These are phyloP conservation scores for Citrus hindsii DNA, from an alignment of 345 rosid genomes.

Conservation along the genomic window DNA sequence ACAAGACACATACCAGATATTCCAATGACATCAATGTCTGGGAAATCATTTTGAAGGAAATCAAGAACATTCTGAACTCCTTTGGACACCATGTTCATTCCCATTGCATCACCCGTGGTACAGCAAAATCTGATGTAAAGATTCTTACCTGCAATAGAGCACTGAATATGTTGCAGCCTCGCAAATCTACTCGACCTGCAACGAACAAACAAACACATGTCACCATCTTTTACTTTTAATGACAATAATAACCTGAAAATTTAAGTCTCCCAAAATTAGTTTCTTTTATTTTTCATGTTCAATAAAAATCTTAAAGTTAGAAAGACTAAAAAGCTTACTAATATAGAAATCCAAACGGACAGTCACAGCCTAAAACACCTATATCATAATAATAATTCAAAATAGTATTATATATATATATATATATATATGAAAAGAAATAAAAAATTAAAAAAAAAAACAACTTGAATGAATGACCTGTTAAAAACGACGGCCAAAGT, in stretches of 20 bases:
- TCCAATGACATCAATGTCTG: conserved; percentile 85
- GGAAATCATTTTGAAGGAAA: conserved; percentile 65
- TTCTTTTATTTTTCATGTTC: background rate
- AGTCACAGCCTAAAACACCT: background rate
- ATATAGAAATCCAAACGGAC: background rate
- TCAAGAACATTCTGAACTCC: conserved; percentile 92
- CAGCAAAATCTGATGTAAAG: conserved; percentile 70
- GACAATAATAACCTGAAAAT: background rate
- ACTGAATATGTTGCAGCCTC: conserved; percentile 54
- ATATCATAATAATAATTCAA: background rate
- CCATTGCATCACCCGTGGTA: conserved; percentile 95
- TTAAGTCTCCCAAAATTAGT: background rate
- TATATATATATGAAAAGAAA: background rate
- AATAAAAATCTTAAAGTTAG: background rate
- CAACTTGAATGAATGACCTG: conserved; percentile 32
- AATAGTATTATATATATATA: too few relatives aligned
- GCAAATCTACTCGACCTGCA: conserved; percentile 84
- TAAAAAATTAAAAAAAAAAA: background rate
- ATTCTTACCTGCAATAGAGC: conserved; percentile 83
- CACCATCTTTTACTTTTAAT: background rate
- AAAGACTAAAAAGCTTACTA: background rate
- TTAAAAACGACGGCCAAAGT: conserved; percentile 69
- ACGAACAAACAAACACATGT: background rate
- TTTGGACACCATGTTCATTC: conserved; percentile 96
- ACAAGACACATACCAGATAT: conserved; percentile 52